Conservation (phyloP, 371 early-diverging fungal species). For the Rhizopus microsporus region DNA sequence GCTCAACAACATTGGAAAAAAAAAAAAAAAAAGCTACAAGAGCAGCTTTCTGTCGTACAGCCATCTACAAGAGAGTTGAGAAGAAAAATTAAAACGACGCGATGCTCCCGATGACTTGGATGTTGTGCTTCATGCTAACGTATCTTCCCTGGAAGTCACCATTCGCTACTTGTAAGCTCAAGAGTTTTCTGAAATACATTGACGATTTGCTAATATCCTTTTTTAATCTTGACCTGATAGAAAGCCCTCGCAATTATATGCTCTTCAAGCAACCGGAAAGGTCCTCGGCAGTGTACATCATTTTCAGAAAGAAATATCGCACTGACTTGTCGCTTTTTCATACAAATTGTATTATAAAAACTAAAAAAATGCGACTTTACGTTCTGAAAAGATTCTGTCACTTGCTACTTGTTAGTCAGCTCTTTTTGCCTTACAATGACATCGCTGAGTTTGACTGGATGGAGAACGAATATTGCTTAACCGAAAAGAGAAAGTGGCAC, state of each 20-base stretch:
- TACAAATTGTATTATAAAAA: too few relatives aligned
- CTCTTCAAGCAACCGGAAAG: background rate
- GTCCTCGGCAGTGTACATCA: background rate
- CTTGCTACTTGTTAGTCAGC: background rate
- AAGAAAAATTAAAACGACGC: too few relatives aligned
- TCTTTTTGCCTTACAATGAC: conserved; percentile 1
- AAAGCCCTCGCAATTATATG: background rate
- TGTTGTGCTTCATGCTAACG: background rate
- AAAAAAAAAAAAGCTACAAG: too few relatives aligned
- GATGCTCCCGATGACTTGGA: background rate
- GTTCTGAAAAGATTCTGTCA: too few relatives aligned
- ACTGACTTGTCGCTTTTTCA: too few relatives aligned
- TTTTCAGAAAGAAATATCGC: background rate
- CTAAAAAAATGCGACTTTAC: too few relatives aligned
- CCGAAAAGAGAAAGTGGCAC: too few relatives aligned
- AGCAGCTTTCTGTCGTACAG: too few relatives aligned
- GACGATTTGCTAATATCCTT: background rate
- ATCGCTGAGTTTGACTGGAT: background rate
- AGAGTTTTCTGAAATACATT: background rate
- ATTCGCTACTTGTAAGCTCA: background rate
- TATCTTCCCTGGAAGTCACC: background rate
- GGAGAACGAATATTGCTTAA: background rate
- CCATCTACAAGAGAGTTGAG: background rate
- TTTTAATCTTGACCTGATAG: background rate
- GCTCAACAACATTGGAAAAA: too few relatives aligned